Evolutionary conservation across 140 eudicot species (phyloP), one percentile per base, ranked within the genome.

Genomic region (Oenanthe javanica): DNA sequence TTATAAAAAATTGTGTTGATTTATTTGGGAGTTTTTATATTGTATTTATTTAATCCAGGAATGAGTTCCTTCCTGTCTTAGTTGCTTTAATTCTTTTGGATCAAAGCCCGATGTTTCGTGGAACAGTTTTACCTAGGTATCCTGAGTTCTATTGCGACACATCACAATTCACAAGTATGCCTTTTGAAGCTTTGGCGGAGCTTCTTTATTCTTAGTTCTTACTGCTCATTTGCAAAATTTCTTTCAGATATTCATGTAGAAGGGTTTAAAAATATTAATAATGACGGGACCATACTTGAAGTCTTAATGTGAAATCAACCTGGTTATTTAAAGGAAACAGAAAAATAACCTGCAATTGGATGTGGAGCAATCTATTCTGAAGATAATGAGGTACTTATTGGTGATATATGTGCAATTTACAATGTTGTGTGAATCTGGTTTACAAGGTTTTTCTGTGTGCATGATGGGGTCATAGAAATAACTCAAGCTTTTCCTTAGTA

Each of bases 271-370:
- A 74, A 40, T 74, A 46, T 11, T 74, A 74, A 16, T 74, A n/a
- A 10, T n/a, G 78, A 23, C 23, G 55, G 78, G 42, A 43, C 78
- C 42, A 50, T 7, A 74, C 59, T 5, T 21, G 78, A 74, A 47
- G 78, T 74, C 42, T 74, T 45, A 27, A 5, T 74, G 59, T 74
- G 54, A 19, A 72, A 72, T 43, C 38, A 21, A 72, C 38, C 77
- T 72, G 54, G 51, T 72, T 72, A 19, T 43, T 43, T 16, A 21
- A 23, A 47, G 59, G 36, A 47, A 21, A 23, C 59, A 23, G 55
- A 74, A n/a, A 74, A 43, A 42, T 74, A n/a, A 46, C 57, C 78
- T 47, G 61, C 78, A 74, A n/a, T 21, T 74, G 78, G 78, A 48
- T 47, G 52, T 6, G n/a, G 43, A 74, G 40, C 31, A 43, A 21